These are phyloP conservation scores for Candida mesenterica DNA, from an alignment of 1,139 yeast species.

Conservation along the genomic window DNA sequence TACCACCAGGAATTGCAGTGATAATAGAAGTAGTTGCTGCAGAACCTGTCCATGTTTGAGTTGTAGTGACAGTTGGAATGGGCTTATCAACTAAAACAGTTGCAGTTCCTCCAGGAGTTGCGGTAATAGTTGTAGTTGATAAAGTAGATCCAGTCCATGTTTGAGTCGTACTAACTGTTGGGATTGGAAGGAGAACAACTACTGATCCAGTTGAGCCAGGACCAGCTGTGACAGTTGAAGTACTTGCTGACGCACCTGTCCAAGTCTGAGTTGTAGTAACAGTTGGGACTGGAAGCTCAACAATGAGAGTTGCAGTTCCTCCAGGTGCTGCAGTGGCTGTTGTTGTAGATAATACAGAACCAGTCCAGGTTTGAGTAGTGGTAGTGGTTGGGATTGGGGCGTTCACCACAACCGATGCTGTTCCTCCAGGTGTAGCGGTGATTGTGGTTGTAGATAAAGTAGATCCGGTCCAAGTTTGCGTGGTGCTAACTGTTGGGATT, in stretches of 20 bases:
- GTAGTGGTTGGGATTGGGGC: constrained; percentile 3
- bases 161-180: constrained; percentile 1
- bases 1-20: constrained; percentile 3
- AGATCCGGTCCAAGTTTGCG: constrained; percentile 1
- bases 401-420: constrained; percentile 3
- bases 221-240: constrained; percentile 10
- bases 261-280: constrained; percentile 15
- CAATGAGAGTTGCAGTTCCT: constrained; percentile 15
- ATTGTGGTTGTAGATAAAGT: constrained; percentile 1
- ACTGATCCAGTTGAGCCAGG: constrained; percentile 14
- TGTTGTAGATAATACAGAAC: constrained; percentile 3
- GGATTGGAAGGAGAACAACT: constrained; percentile 16
- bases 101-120: constrained; percentile 12
- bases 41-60: constrained; percentile 13
- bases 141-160: constrained; percentile 6
- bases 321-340: constrained; percentile 9
- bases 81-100: constrained; percentile 17
- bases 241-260: constrained; percentile 8
- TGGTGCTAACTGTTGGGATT: constrained; percentile 4
- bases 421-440: constrained; percentile 3
- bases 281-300: constrained; percentile 16
- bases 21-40: constrained; percentile 4
- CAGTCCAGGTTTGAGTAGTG: constrained; percentile 3
- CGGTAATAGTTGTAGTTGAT: constrained; percentile 8
- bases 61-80: constrained; percentile 14